Percentiles rank a stretch among this genome's conserved stretches.
phyloP scores from a whole-genome alignment of 1,284 basidiomycete genomes.

The Coriolopsis trogii region DNA sequence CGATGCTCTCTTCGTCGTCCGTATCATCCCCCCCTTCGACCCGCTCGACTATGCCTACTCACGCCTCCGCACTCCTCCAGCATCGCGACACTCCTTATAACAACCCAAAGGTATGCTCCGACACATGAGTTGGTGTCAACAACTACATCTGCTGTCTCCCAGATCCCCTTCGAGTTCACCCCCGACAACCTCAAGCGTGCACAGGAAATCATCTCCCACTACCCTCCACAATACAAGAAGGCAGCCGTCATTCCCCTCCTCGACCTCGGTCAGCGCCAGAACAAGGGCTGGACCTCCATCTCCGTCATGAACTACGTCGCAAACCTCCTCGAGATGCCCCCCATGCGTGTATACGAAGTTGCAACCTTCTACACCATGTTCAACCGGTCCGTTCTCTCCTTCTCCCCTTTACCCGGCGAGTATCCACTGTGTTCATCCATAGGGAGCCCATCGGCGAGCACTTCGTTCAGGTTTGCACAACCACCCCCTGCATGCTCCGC shows the following conservation, averaged over 20 bases:
- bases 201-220: slow-evolving; percentile 88
- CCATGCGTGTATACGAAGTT: slow-evolving; percentile 99
- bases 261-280: slow-evolving; percentile 96
- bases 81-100: slow-evolving; percentile 95
- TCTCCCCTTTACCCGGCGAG: neutral
- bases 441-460: slow-evolving; percentile 95
- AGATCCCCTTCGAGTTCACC: slow-evolving; percentile 92
- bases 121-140: neutral
- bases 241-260: slow-evolving; percentile 96
- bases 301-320: slow-evolving; percentile 99
- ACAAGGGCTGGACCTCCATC: slow-evolving; percentile 99
- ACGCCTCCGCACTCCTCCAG: slow-evolving; percentile 41
- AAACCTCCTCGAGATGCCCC: slow-evolving; percentile 89
- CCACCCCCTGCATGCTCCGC: slow-evolving; percentile 96
- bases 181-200: slow-evolving; percentile 84
- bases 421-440: neutral
- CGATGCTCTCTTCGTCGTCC: slow-evolving; percentile 58
- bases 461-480: slow-evolving; percentile 98
- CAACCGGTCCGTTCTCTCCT: slow-evolving; percentile 67
- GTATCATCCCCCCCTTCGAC: slow-evolving; percentile 27
- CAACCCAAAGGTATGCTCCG: slow-evolving; percentile 71
- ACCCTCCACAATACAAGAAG: slow-evolving; percentile 98
- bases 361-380: slow-evolving; percentile 99
- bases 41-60: slow-evolving; percentile 14
- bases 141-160: neutral